phyloP scores from a whole-genome alignment of 805 yeast genomes.

The Saccharomycodes ludwigii region DNA sequence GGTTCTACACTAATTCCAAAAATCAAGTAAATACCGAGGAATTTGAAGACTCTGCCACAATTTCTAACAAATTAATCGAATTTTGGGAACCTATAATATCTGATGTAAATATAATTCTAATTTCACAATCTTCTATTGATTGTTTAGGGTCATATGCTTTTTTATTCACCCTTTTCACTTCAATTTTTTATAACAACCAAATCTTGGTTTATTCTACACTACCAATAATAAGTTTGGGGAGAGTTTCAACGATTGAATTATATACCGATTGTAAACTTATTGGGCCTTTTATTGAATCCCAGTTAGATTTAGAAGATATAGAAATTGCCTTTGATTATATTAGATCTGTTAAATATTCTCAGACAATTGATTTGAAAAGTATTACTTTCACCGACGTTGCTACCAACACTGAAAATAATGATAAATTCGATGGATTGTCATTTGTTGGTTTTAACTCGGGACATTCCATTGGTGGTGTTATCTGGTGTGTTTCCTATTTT shows the following conservation, averaged over 20 bases:
- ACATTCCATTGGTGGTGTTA: conserved; percentile 84
- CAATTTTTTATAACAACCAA: conserved; percentile 28
- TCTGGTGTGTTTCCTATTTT: conserved; percentile 67
- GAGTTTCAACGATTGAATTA: conserved; percentile 72
- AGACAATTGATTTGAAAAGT: conserved; percentile 44
- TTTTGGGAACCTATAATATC: conserved; percentile 32
- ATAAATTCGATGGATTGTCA: conserved; percentile 42
- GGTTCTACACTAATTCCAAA: conserved; percentile 36
- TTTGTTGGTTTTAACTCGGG: conserved; percentile 86
- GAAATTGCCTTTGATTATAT: conserved; percentile 72
- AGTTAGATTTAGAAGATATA: conserved; percentile 56
- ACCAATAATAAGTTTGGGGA: conserved; percentile 81
- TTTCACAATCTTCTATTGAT: conserved; percentile 80
- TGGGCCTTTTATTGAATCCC: conserved; percentile 53
- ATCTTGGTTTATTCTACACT: conserved; percentile 77
- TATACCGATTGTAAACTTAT: conserved; percentile 62
- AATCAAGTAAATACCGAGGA: neutral
- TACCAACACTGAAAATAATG: too few species aligned
- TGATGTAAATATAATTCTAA: conserved; percentile 51
- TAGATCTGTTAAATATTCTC: conserved; percentile 62
- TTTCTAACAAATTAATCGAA: conserved; percentile 18
- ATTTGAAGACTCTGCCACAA: neutral
- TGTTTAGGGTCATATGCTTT: conserved; percentile 71
- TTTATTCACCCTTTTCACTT: conserved; percentile 27
- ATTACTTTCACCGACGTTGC: too few species aligned